Evolutionary conservation across 2,329 filamentous ascomycete genomes (phyloP), one percentile per base, ranked within the genome.

Genomic region (Aureobasidium sp.): DNA sequence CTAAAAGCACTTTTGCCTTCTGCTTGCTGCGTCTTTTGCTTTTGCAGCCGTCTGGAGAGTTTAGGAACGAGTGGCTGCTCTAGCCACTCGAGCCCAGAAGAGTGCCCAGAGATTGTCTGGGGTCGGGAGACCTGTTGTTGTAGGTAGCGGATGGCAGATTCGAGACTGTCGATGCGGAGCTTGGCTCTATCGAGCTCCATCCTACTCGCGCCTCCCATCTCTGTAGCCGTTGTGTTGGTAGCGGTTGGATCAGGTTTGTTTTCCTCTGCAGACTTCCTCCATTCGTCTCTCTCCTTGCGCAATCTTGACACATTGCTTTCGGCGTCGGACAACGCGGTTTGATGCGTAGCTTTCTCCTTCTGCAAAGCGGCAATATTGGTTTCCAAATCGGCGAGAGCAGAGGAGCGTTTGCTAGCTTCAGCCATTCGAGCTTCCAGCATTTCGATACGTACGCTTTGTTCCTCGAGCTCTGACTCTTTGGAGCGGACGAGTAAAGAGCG

Each of bases 361-460:
- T 56, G 49, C 41, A 61, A 60, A 25, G 61, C 84, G 73, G 84
- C 84, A 74, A 84, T 84, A 3, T n/a, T 25, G 4, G 21, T 24
- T 66, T 88, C 85, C 11, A 89, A 74, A 51, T 82, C 80, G 17
- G 74, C 74, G 59, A 89, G 86, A 49, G 78, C 78, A 47, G 83
- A 80, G 12, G 86, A 81, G 69, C 91, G 90, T 65, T 86, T 83
- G 59, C 83, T 82, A 5, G 88, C 87, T 64, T 94, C 90, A 55
- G 84, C 83, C 84, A 93, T 90, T 54, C 88, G 79, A 6, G 88
- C 87, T 68, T 95, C 88, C 32, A 97, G 81, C 35, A 93, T 88
- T 69, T 96, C 91, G 60, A 96, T 95, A 68, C 93, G 90, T 60
- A 96, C 85, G n/a, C 85, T 80, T 21, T 88, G 79, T 55, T 94